Evolutionary conservation across 306 rosid species (phyloP).

Genomic region (Datisca glomerata): DNA sequence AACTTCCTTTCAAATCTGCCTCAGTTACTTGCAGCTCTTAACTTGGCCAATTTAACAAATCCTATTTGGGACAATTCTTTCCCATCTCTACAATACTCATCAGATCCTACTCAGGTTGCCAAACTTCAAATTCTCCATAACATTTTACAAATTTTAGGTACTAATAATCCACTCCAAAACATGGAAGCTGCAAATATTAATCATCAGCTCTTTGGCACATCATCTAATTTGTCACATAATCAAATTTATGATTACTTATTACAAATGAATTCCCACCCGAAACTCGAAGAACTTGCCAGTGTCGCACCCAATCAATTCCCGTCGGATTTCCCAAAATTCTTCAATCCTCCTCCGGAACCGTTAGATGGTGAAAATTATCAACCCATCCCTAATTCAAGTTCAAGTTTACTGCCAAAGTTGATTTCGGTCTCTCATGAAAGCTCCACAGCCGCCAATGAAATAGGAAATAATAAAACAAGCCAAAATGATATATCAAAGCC

Average conservation of each 20-base stretch:
- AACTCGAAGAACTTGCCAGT: not conserved
- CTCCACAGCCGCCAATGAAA: constrained; percentile 11
- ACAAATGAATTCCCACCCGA: not conserved
- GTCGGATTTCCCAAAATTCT: not conserved
- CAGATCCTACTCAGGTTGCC: constrained; percentile 34
- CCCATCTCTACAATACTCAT: constrained; percentile 21
- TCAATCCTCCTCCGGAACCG: not conserved
- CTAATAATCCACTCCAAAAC: constrained; percentile 10
- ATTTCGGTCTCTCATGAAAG: constrained; percentile 31
- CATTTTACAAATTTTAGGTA: constrained; percentile 28
- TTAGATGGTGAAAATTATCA: too few species aligned
- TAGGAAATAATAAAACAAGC: constrained; percentile 15
- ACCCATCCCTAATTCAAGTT: constrained; percentile 6
- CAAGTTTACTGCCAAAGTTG: constrained; percentile 31
- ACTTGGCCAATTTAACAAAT: constrained; percentile 16
- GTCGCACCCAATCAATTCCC: constrained; percentile 12
- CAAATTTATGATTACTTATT: not conserved
- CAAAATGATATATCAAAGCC: constrained; percentile 17
- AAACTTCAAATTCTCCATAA: constrained; percentile 39
- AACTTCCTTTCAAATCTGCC: constrained; percentile 34
- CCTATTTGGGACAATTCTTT: constrained; percentile 20
- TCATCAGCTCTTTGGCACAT: constrained; percentile 22
- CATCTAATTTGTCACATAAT: constrained; percentile 1
- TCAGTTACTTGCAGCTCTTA: constrained; percentile 34
- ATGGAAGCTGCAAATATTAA: constrained; percentile 17